Evolutionary conservation across 2,329 filamentous ascomycete genomes (phyloP).

Genomic region (Lecanoromycetidae sp.): DNA sequence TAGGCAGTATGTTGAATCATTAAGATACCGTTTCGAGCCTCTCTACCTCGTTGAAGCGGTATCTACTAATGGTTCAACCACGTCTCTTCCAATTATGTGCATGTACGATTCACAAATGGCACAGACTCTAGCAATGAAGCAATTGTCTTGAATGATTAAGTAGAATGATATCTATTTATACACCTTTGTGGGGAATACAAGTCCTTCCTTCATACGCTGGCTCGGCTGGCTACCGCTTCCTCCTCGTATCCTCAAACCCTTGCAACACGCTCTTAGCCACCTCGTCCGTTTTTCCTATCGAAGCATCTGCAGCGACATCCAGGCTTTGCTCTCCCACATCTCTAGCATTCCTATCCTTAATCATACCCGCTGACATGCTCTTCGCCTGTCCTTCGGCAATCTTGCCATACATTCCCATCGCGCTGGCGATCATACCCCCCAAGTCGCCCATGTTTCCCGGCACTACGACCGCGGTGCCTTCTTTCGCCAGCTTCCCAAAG

Average conservation of each 20-base stretch:
- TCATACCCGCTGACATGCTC: constrained; percentile 44
- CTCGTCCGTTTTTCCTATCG: constrained; percentile 27
- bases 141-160: background rate
- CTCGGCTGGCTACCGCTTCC: constrained; percentile 17
- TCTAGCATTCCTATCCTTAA: constrained; percentile 20
- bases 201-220: background rate
- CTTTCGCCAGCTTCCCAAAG: constrained; percentile 81
- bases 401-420: constrained; percentile 89
- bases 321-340: constrained; percentile 16
- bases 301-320: constrained; percentile 11
- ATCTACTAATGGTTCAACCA: no score
- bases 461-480: constrained; percentile 89
- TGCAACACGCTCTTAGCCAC: constrained; percentile 39
- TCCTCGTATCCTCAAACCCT: constrained; percentile 34
- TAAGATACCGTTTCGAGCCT: no score
- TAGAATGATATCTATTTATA: constrained; percentile 5
- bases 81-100: no score
- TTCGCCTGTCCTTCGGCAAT: constrained; percentile 70
- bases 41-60: no score
- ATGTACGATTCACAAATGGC: no score
- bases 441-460: constrained; percentile 96
- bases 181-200: background rate
- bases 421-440: constrained; percentile 90
- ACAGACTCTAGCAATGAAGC: no score
- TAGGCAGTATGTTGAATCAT: no score